phyloP scores from a whole-genome alignment of 2,329 filamentous ascomycete genomes.

The Pseudogymnoascus sp. region DNA sequence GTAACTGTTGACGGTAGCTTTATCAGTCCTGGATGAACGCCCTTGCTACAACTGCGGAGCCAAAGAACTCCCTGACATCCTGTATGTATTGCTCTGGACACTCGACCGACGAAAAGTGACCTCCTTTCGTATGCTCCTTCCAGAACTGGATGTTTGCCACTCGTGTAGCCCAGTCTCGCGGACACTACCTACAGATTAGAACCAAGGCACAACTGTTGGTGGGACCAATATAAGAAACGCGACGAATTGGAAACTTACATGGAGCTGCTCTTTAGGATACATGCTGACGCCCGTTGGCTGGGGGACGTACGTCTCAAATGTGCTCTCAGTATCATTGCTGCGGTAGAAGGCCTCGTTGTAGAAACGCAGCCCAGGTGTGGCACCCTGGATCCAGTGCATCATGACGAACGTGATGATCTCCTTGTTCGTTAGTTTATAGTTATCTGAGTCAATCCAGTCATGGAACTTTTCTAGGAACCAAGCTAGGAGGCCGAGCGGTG shows the following conservation, averaged over 20 bases:
- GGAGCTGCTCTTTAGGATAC: conserved; percentile 28
- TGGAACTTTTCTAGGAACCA: conserved; percentile 80
- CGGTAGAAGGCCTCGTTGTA: conserved; percentile 16
- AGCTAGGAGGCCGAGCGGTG: conserved; percentile 60
- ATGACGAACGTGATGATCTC: conserved; percentile 57
- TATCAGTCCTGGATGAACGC: no score
- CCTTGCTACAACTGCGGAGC: no score
- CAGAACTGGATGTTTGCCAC: conserved; percentile 53
- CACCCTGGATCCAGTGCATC: conserved; percentile 21
- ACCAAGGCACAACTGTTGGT: no score
- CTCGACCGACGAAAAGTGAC: conserved; percentile 54
- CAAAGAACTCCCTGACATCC: conserved; percentile 51
- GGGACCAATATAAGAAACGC: no score
- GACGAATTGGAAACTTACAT: conserved; percentile 38
- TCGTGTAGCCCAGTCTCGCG: conserved; percentile 47
- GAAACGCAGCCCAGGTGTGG: conserved; percentile 15
- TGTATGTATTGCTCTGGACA: conserved; percentile 42
- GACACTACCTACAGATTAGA: conserved; percentile 26
- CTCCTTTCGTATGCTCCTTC: conserved; percentile 26
- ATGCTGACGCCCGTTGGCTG: no score
- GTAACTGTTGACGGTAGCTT: no score
- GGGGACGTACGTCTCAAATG: no score
- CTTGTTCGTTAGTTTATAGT: conserved; percentile 66
- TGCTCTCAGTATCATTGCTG: background rate
- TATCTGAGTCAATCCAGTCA: conserved; percentile 58